phyloP scores from a whole-genome alignment of 805 yeast genomes.

The Cephaloascus albidus region DNA sequence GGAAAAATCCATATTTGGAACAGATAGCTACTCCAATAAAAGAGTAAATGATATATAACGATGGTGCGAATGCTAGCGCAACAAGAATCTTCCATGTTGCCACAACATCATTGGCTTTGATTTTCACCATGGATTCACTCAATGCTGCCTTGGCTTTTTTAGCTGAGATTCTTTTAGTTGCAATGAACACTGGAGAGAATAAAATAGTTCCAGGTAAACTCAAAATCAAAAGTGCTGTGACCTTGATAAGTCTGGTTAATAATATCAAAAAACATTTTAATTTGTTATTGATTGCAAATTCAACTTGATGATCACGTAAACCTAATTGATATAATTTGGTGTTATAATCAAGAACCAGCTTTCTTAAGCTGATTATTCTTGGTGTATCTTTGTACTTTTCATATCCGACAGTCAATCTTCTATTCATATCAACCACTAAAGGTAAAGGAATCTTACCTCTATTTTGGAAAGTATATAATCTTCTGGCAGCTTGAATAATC shows the following conservation, averaged over 20 bases:
- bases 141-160: slow-evolving; percentile 27
- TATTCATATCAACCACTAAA: slow-evolving; percentile 30
- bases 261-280: slow-evolving; percentile 14
- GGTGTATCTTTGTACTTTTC: slow-evolving; percentile 21
- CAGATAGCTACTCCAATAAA: slow-evolving; percentile 18
- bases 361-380: slow-evolving; percentile 20
- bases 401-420: slow-evolving; percentile 27
- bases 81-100: slow-evolving; percentile 34
- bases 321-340: slow-evolving; percentile 19
- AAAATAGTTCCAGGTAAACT: slow-evolving; percentile 27
- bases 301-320: slow-evolving; percentile 31
- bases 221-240: slow-evolving; percentile 18
- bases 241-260: slow-evolving; percentile 14
- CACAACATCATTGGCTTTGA: slow-evolving; percentile 30
- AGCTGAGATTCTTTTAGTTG: slow-evolving; percentile 20
- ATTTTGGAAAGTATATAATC: slow-evolving; percentile 24
- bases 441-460: slow-evolving; percentile 27
- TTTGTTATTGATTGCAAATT: slow-evolving; percentile 13
- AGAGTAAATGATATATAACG: slow-evolving; percentile 27
- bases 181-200: slow-evolving; percentile 27
- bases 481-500: slow-evolving; percentile 31
- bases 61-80: slow-evolving; percentile 29
- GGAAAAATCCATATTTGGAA: slow-evolving; percentile 7
- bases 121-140: slow-evolving; percentile 26
- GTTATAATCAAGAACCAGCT: slow-evolving; percentile 23